These are phyloP conservation scores for Puccinia horiana DNA, from an alignment of 1,284 basidiomycete species.

Conservation along the genomic window DNA sequence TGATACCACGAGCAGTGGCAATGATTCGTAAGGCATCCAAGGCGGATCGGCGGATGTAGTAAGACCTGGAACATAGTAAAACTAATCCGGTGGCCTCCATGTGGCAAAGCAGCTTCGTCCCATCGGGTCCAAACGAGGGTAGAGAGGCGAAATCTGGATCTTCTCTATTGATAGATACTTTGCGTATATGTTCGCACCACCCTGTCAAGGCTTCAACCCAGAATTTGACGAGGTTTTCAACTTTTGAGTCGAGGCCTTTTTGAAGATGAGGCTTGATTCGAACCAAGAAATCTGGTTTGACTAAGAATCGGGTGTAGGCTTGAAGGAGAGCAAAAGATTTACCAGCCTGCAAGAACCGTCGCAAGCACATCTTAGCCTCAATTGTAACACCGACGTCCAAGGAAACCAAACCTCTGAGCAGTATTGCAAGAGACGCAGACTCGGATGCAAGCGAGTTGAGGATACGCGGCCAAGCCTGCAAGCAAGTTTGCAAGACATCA, in stretches of 20 bases:
- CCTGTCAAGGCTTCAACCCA: constrained; percentile 45
- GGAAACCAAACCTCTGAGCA: constrained; percentile 78
- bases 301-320: constrained; percentile 43
- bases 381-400: constrained; percentile 68
- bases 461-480: constrained; percentile 82
- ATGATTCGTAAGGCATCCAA: constrained; percentile 47
- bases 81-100: constrained; percentile 45
- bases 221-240: constrained; percentile 44
- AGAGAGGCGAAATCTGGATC: constrained; percentile 14
- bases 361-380: constrained; percentile 40
- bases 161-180: constrained; percentile 8
- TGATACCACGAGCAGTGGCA: constrained; percentile 39
- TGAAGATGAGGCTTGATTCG: constrained; percentile 42
- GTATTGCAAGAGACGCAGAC: constrained; percentile 72
- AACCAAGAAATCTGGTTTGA: constrained; percentile 44
- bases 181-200: constrained; percentile 48
- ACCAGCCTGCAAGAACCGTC: constrained; percentile 38
- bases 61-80: constrained; percentile 43
- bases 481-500: constrained; percentile 73
- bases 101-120: constrained; percentile 32
- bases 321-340: constrained; percentile 48
- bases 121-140: constrained; percentile 36
- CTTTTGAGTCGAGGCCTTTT: constrained; percentile 37
- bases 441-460: constrained; percentile 63
- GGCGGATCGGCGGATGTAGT: constrained; percentile 40